These are phyloP conservation scores for Phytophthora macrochlamydospora DNA, from an alignment of 352 stramenopile genomes.

Conservation along the genomic window DNA sequence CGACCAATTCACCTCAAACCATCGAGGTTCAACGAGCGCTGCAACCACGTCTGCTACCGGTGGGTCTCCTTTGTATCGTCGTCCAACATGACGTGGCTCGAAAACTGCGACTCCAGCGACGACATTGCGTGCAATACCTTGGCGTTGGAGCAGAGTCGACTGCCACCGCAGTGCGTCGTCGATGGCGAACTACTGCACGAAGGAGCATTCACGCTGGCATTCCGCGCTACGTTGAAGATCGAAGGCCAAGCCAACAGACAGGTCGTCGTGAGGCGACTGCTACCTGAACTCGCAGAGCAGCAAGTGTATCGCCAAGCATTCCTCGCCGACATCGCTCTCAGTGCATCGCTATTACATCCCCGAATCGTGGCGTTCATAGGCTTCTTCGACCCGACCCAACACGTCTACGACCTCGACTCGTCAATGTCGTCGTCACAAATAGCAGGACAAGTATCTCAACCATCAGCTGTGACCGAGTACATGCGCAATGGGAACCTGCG, in stretches of 20 bases:
- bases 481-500: slow-evolving; percentile 50
- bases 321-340: slow-evolving; percentile 41
- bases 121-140: slow-evolving; percentile 12
- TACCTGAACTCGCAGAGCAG: slow-evolving; percentile 26
- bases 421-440: slow-evolving; percentile 26
- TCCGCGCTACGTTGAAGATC: slow-evolving; percentile 33
- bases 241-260: slow-evolving; percentile 27
- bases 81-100: slow-evolving; percentile 9
- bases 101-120: slow-evolving; percentile 29
- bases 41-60: slow-evolving; percentile 22
- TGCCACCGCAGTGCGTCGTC: slow-evolving; percentile 27
- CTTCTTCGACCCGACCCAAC: slow-evolving; percentile 31
- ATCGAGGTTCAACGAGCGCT: slow-evolving; percentile 16
- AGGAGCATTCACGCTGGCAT: slow-evolving; percentile 35
- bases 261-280: slow-evolving; percentile 31
- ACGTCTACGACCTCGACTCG: slow-evolving; percentile 27
- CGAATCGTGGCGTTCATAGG: slow-evolving; percentile 46
- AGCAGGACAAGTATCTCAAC: slow-evolving; percentile 15
- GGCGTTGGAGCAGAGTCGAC: slow-evolving; percentile 33
- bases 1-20: slow-evolving; percentile 19
- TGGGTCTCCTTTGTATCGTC: slow-evolving; percentile 14
- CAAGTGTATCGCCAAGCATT: slow-evolving; percentile 36
- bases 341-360: slow-evolving; percentile 32
- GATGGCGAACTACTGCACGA: slow-evolving; percentile 34
- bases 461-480: slow-evolving; percentile 49